Evolutionary conservation across 495 filamentous ascomycete genomes (phyloP).

Genomic region (Podospora comata): DNA sequence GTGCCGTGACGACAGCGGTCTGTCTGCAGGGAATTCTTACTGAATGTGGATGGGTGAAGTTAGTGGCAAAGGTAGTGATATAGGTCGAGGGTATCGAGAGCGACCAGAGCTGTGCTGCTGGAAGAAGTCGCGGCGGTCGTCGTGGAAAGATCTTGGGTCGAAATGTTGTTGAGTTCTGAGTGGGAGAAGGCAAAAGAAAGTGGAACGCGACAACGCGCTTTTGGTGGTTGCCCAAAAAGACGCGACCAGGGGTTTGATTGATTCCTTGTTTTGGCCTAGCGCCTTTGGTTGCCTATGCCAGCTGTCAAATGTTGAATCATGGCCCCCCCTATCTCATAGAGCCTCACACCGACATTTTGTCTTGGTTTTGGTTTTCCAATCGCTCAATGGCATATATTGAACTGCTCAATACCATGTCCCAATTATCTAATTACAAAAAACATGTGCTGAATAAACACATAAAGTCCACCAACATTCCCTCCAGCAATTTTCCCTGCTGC

Average conservation of each 20-base stretch:
- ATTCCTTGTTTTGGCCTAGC: slow-evolving; percentile 23
- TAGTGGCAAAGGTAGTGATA: neutral
- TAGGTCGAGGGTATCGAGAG: neutral
- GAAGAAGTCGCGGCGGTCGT: neutral
- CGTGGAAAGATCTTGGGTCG: slow-evolving; percentile 10
- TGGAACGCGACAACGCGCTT: slow-evolving; percentile 27
- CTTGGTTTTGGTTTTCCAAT: neutral
- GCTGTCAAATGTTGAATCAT: neutral
- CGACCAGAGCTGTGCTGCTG: neutral
- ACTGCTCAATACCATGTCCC: slow-evolving; percentile 8
- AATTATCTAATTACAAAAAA: slow-evolving; percentile 25
- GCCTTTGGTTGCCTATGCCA: neutral
- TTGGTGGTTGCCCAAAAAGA: slow-evolving; percentile 14
- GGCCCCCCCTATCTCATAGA: neutral
- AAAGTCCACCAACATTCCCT: neutral
- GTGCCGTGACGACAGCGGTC: neutral
- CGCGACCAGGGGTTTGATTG: slow-evolving; percentile 31
- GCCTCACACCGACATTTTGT: neutral
- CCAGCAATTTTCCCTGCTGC: slow-evolving; percentile 1
- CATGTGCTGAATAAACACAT: slow-evolving; percentile 11
- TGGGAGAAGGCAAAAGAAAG: slow-evolving; percentile 14
- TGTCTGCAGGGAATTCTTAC: slow-evolving; percentile 8
- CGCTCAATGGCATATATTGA: slow-evolving; percentile 1
- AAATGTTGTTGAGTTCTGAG: slow-evolving; percentile 13
- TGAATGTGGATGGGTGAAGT: slow-evolving; percentile 12